Evolutionary conservation across 208 protist genomes (phyloP).

Genomic region (Crithidia bombi): DNA sequence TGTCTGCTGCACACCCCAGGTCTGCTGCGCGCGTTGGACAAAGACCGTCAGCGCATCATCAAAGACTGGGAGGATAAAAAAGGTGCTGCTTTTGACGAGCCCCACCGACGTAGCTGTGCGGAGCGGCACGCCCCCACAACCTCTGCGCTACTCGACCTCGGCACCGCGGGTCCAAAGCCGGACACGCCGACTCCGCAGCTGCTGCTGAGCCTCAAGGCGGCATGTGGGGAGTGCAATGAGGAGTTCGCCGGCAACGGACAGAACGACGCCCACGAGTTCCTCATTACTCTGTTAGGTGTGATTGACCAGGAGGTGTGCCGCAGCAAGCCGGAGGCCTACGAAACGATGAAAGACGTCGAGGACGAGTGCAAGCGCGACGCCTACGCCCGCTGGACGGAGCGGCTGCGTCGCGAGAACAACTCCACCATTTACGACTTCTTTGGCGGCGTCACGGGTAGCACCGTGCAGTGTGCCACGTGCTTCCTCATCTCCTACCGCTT

Average conservation of each 20-base stretch:
- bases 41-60: slow-evolving; percentile 34
- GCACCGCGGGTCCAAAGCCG: slow-evolving; percentile 7
- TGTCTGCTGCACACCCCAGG: slow-evolving; percentile 79
- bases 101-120: slow-evolving; percentile 24
- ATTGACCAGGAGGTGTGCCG: slow-evolving; percentile 90
- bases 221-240: slow-evolving; percentile 66
- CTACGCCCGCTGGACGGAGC: slow-evolving; percentile 57
- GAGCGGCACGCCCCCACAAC: slow-evolving; percentile 38
- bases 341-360: slow-evolving; percentile 61
- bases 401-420: slow-evolving; percentile 54
- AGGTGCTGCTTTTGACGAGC: neutral
- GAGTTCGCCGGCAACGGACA: slow-evolving; percentile 81
- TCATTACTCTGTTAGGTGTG: slow-evolving; percentile 83
- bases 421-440: slow-evolving; percentile 86
- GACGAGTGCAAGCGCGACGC: slow-evolving; percentile 56
- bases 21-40: slow-evolving; percentile 44
- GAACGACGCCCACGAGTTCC: slow-evolving; percentile 92
- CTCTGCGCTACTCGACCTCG: slow-evolving; percentile 53
- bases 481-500: slow-evolving; percentile 62
- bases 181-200: slow-evolving; percentile 28
- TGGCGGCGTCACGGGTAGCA: slow-evolving; percentile 65
- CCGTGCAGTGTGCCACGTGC: slow-evolving; percentile 60
- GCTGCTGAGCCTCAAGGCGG: slow-evolving; percentile 63
- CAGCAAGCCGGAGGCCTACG: slow-evolving; percentile 41
- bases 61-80: slow-evolving; percentile 17